Evolutionary conservation across 1,139 yeast genomes (phyloP).

Genomic region (Yamadazyma diddensiae): DNA sequence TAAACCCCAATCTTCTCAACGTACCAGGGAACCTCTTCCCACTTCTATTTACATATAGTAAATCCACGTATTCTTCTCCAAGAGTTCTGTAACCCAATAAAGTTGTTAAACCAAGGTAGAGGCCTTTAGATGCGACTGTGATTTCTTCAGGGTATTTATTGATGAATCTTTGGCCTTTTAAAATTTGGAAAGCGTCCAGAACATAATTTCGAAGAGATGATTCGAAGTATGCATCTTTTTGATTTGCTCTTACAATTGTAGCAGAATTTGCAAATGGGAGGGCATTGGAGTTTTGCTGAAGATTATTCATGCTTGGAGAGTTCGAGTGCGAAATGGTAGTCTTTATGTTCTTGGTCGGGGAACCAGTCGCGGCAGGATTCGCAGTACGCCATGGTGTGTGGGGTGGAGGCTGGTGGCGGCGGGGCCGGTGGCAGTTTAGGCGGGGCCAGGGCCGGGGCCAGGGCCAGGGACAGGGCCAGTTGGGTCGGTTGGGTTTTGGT

Average conservation of each 20-base stretch:
- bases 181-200: constrained; percentile 51
- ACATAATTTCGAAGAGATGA: constrained; percentile 52
- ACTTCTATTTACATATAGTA: constrained; percentile 59
- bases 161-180: constrained; percentile 67
- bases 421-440: background rate
- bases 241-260: constrained; percentile 73
- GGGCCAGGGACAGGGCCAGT: background rate
- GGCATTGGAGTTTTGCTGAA: constrained; percentile 22
- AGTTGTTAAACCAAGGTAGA: constrained; percentile 72
- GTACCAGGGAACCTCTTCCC: constrained; percentile 51
- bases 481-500: background rate
- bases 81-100: constrained; percentile 73
- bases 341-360: constrained; percentile 38
- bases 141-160: constrained; percentile 66
- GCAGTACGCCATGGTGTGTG: constrained; percentile 18
- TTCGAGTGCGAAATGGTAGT: constrained; percentile 23
- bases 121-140: constrained; percentile 51
- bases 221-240: constrained; percentile 78
- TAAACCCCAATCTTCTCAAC: constrained; percentile 49
- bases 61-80: constrained; percentile 93
- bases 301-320: background rate
- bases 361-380: constrained; percentile 23
- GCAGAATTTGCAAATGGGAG: constrained; percentile 50
- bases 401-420: background rate
- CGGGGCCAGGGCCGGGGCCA: background rate